A percentile compares a stretch with the other conserved stretches of the same genome.
These are phyloP conservation scores for Fomitopsis pinicola DNA, from an alignment of 1,284 basidiomycete species.

Conservation along the genomic window DNA sequence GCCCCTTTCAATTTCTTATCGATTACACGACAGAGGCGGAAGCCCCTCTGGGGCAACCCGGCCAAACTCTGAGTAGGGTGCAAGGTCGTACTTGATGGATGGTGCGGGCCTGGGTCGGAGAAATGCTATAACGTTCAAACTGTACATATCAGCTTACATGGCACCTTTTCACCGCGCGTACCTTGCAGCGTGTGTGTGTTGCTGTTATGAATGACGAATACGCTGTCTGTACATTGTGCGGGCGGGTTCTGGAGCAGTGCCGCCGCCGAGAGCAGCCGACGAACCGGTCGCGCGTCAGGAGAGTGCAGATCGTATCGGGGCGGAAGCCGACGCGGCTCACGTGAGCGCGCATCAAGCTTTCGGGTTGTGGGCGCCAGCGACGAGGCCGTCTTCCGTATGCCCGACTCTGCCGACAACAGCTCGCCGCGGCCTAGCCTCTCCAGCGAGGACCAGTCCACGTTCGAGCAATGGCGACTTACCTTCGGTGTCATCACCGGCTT, in stretches of 20 bases:
- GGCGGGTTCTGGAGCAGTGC: background rate
- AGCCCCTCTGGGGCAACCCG: slow-evolving; percentile 56
- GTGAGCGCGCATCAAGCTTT: background rate
- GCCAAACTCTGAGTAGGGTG: slow-evolving; percentile 36
- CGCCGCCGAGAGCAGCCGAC: background rate
- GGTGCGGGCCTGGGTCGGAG: too few relatives aligned
- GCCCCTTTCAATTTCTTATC: background rate
- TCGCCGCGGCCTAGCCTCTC: slow-evolving; percentile 6
- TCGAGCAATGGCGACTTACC: slow-evolving; percentile 52
- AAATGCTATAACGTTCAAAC: background rate
- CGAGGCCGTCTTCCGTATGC: background rate
- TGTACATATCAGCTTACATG: background rate
- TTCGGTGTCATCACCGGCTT: slow-evolving; percentile 52
- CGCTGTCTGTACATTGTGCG: background rate
- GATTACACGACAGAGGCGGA: slow-evolving; percentile 44
- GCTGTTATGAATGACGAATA: too few relatives aligned
- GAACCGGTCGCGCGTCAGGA: background rate
- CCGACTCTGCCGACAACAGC: slow-evolving; percentile 9
- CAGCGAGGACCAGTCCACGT: slow-evolving; percentile 27
- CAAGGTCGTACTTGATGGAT: too few relatives aligned
- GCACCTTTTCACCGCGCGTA: too few relatives aligned
- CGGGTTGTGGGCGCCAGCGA: background rate
- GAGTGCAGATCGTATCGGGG: background rate
- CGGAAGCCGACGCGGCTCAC: slow-evolving; percentile 1
- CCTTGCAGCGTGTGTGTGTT: too few relatives aligned